Evolutionary conservation across 192 early-diverging fungal species (phyloP).

Genomic region (Fimicolochytrium jonesii): DNA sequence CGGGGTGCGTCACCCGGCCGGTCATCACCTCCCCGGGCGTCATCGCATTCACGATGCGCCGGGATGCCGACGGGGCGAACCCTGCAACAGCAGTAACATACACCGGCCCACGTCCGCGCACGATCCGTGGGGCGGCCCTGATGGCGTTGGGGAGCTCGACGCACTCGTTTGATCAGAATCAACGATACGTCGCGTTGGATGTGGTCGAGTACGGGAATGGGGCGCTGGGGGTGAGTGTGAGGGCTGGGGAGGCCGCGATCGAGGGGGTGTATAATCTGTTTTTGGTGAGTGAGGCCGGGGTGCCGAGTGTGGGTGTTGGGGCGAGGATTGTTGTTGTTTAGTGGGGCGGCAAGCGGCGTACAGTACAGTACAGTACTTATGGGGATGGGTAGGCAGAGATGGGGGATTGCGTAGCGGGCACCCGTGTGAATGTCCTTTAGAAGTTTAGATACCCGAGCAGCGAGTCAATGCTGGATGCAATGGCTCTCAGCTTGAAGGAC

Average conservation of each 20-base stretch:
- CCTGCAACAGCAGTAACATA: too few species aligned
- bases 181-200: not conserved
- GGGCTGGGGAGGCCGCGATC: not conserved
- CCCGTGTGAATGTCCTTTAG: too few species aligned
- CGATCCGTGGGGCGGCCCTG: slow-evolving; percentile 3
- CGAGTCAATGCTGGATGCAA: too few species aligned
- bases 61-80: too few species aligned
- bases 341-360: too few species aligned
- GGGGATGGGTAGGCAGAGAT: too few species aligned
- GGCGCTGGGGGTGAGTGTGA: not conserved
- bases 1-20: slow-evolving; percentile 8
- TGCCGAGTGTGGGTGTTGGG: not conserved
- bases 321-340: not conserved
- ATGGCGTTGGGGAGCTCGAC: slow-evolving; percentile 15
- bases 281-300: not conserved
- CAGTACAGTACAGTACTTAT: too few species aligned
- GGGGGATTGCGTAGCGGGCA: too few species aligned
- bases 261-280: slow-evolving; percentile 3
- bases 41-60: not conserved
- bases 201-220: not conserved
- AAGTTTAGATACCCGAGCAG: too few species aligned
- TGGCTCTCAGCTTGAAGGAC: too few species aligned
- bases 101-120: not conserved
- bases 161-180: slow-evolving; percentile 14
- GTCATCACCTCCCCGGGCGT: not conserved